Conservation (phyloP, 2,329 filamentous ascomycete genomes). For the Albophoma yamanashiensis region DNA sequence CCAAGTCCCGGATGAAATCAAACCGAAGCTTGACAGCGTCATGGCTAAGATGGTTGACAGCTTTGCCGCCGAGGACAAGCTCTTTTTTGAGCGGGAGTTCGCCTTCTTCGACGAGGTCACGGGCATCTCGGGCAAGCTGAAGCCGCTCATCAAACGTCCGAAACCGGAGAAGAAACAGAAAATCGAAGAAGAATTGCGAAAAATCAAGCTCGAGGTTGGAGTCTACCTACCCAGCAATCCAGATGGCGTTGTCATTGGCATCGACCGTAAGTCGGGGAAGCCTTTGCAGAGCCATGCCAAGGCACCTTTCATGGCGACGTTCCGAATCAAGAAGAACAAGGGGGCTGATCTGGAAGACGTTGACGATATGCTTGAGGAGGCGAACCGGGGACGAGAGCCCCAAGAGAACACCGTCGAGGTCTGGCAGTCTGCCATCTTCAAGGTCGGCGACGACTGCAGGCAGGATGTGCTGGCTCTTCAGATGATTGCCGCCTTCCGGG, state of each 20-base stretch:
- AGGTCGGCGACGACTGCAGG: constrained; percentile 95
- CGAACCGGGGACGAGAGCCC: constrained; percentile 20
- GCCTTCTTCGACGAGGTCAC: constrained; percentile 98
- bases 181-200: constrained; percentile 95
- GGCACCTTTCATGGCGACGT: constrained; percentile 97
- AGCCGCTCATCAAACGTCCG: constrained; percentile 80
- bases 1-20: constrained; percentile 79
- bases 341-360: constrained; percentile 37
- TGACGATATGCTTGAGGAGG: constrained; percentile 40
- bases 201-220: constrained; percentile 93
- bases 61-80: constrained; percentile 68
- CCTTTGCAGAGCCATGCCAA: constrained; percentile 97
- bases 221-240: constrained; percentile 97
- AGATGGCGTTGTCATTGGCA: constrained; percentile 92
- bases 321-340: constrained; percentile 81
- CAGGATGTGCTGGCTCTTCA: constrained; percentile 95
- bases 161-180: constrained; percentile 99
- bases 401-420: constrained; percentile 65
- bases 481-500: constrained; percentile 95
- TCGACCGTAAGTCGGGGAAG: constrained; percentile 95
- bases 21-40: constrained; percentile 86
- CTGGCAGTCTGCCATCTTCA: constrained; percentile 99
- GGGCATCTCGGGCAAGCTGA: constrained; percentile 86
- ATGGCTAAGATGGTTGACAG: constrained; percentile 73
- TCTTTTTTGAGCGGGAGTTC: constrained; percentile 92